phyloP scores from a whole-genome alignment of 176 grass and related monocot species.

The Typha latifolia region DNA sequence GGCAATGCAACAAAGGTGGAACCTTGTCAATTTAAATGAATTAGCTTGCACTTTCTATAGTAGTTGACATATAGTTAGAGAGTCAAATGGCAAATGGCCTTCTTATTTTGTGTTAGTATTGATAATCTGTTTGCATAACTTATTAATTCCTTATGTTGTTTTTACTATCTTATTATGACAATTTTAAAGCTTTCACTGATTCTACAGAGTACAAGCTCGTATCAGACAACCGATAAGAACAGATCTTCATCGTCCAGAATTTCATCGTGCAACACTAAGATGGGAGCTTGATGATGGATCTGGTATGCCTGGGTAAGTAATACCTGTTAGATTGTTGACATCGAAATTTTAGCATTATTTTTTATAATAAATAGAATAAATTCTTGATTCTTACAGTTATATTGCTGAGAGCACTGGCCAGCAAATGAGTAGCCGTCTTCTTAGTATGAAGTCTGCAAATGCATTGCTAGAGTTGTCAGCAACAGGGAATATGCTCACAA shows the following conservation, averaged over 20 bases:
- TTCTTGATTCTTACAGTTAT: constrained; percentile 29
- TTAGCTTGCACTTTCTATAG: too few relatives aligned
- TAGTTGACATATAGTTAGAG: too few relatives aligned
- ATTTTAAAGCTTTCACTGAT: constrained; percentile 1
- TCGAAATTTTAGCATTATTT: constrained; percentile 1
- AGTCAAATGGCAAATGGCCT: too few relatives aligned
- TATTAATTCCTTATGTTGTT: neutral
- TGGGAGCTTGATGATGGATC: constrained; percentile 90
- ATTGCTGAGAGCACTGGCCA: constrained; percentile 85
- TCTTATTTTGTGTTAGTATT: neutral
- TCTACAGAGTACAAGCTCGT: constrained; percentile 53
- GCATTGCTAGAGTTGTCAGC: constrained; percentile 61
- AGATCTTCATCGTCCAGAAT: constrained; percentile 50
- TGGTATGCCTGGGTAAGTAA: constrained; percentile 69
- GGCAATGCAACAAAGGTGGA: too few relatives aligned
- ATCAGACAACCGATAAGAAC: constrained; percentile 52
- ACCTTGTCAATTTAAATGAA: too few relatives aligned
- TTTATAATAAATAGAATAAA: neutral
- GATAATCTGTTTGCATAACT: neutral
- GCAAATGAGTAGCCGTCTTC: constrained; percentile 75
- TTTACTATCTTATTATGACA: constrained; percentile 7
- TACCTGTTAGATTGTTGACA: constrained; percentile 7
- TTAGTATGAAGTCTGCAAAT: constrained; percentile 97
- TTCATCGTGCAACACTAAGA: constrained; percentile 68
- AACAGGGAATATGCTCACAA: constrained; percentile 44